A percentile compares a stretch with the other conserved stretches of the same genome.
These are phyloP conservation scores for Rhodomyrtus tomentosa DNA, from an alignment of 345 rosid genomes.

Conservation along the genomic window DNA sequence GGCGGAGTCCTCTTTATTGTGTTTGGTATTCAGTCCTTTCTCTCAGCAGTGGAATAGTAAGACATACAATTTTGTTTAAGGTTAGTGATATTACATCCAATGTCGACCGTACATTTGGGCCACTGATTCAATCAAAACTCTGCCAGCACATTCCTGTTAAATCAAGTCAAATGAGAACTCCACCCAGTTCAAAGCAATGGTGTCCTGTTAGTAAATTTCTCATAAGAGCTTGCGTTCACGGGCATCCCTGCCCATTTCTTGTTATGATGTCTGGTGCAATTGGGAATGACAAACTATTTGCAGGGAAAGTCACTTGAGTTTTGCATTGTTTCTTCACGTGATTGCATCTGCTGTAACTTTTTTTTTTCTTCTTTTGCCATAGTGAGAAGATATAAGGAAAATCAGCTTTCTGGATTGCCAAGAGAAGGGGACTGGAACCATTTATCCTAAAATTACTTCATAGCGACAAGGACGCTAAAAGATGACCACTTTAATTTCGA, in stretches of 20 bases:
- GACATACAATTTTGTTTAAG: background rate
- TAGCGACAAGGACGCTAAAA: background rate
- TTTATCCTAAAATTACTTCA: background rate
- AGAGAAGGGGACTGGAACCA: background rate
- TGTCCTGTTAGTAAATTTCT: background rate
- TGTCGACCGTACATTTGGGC: background rate
- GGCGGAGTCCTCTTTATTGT: slow-evolving; percentile 85
- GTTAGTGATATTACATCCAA: background rate
- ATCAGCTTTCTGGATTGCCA: background rate
- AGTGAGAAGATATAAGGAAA: background rate
- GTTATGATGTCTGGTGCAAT: background rate
- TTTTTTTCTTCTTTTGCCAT: background rate
- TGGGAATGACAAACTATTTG: background rate
- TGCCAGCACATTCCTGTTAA: background rate
- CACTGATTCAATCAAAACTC: background rate
- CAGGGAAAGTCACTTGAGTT: background rate
- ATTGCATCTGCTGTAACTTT: background rate
- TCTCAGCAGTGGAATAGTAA: slow-evolving; percentile 37
- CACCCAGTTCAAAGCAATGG: background rate
- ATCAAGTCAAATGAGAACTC: background rate
- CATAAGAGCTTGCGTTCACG: background rate
- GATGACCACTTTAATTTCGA: background rate
- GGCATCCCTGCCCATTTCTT: background rate
- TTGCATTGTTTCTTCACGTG: background rate
- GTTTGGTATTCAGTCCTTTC: slow-evolving; percentile 89